Conservation (phyloP, 495 filamentous ascomycete genomes). For the Penicillium fimorum region DNA sequence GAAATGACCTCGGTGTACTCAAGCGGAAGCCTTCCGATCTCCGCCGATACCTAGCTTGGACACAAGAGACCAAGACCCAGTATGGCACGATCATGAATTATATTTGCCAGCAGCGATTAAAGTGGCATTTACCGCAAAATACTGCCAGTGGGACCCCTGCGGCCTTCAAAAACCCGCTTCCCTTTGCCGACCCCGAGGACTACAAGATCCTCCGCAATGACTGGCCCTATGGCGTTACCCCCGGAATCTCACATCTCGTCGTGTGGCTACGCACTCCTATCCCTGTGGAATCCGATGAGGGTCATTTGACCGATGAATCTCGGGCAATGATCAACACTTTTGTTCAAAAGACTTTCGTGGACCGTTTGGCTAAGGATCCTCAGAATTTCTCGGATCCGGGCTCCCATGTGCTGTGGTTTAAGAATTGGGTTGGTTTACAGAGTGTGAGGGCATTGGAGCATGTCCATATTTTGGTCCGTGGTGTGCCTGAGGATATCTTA, state of each 20-base stretch:
- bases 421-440: slow-evolving; percentile 89
- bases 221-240: slow-evolving; percentile 81
- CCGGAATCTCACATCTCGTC: slow-evolving; percentile 63
- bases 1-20: slow-evolving; percentile 71
- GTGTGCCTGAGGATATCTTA: slow-evolving; percentile 58
- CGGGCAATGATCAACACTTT: slow-evolving; percentile 62
- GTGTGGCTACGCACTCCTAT: slow-evolving; percentile 60
- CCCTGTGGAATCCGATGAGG: slow-evolving; percentile 48
- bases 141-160: slow-evolving; percentile 24
- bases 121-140: slow-evolving; percentile 54
- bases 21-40: slow-evolving; percentile 83
- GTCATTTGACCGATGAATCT: slow-evolving; percentile 71
- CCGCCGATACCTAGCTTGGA: slow-evolving; percentile 80
- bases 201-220: slow-evolving; percentile 80
- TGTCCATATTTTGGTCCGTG: slow-evolving; percentile 66
- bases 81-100: slow-evolving; percentile 80
- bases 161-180: slow-evolving; percentile 46
- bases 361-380: slow-evolving; percentile 46
- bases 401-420: slow-evolving; percentile 81
- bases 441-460: slow-evolving; percentile 82
- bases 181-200: slow-evolving; percentile 68
- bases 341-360: slow-evolving; percentile 64
- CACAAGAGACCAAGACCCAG: slow-evolving; percentile 59
- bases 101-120: slow-evolving; percentile 68
- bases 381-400: slow-evolving; percentile 36